Percentiles rank a stretch among this genome's conserved stretches.
phyloP scores from a whole-genome alignment of 1,139 yeast genomes.

The Saccharomyces pastorianus region DNA sequence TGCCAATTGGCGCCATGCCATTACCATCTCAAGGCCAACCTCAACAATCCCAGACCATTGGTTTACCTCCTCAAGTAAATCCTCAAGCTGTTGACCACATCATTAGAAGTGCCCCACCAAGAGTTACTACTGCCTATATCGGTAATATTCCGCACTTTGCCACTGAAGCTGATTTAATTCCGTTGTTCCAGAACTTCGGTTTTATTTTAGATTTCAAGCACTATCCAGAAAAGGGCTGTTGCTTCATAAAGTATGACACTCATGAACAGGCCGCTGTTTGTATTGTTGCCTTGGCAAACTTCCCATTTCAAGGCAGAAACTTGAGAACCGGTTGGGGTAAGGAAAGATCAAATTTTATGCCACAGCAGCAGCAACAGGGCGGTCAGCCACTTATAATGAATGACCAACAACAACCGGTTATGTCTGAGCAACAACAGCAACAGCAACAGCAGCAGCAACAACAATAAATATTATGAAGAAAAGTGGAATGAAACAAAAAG shows the following conservation, averaged over 20 bases:
- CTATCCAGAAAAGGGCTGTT: slow-evolving; percentile 56
- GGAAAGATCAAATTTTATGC: slow-evolving; percentile 41
- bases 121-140: slow-evolving; percentile 72
- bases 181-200: slow-evolving; percentile 74
- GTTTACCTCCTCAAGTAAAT: slow-evolving; percentile 30
- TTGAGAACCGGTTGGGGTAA: slow-evolving; percentile 87
- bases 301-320: slow-evolving; percentile 67
- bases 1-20: slow-evolving; percentile 19
- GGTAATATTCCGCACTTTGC: slow-evolving; percentile 79
- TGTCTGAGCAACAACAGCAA: slow-evolving; percentile 5
- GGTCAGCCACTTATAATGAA: slow-evolving; percentile 6
- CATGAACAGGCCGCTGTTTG: slow-evolving; percentile 89
- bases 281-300: slow-evolving; percentile 73
- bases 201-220: slow-evolving; percentile 73
- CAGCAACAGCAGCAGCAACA: slow-evolving; percentile 5
- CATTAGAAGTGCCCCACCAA: slow-evolving; percentile 66
- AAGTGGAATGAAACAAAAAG: neutral
- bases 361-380: slow-evolving; percentile 17
- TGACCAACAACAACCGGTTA: slow-evolving; percentile 7
- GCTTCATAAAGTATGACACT: slow-evolving; percentile 72
- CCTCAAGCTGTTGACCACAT: slow-evolving; percentile 63
- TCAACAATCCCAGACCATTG: slow-evolving; percentile 18
- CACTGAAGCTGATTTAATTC: slow-evolving; percentile 63
- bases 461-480: neutral
- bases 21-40: slow-evolving; percentile 6